Base-by-base conservation (phyloP, 2,329 filamentous ascomycete genomes). In the Cadophora luteo-olivacea region DNA sequence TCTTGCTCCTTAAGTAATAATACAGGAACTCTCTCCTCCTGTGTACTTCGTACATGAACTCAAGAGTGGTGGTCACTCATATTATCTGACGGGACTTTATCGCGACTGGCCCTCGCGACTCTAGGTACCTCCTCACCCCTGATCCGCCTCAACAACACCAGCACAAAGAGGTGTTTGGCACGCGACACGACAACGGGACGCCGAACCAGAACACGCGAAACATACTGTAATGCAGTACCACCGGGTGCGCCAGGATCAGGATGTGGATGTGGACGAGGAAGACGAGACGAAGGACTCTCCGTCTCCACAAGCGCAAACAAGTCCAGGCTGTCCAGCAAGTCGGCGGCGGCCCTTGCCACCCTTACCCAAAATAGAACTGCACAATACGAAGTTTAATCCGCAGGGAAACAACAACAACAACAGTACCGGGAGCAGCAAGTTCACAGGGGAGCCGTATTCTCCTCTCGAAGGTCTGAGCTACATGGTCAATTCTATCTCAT, bases 401-500 rank as follows among this genome's bases (percentile, higher is more conserved):
- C 33, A 41, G 9, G 36, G 25, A 25, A 22, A 29, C 9, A 22
- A 62, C 22, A 24, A 12, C 38, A 24, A 12, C 36, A 62, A n/a
- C 32, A 48, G 12, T 45, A 25, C 22, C n/a, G 38, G 54, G 6
- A 58, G 54, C 19, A 58, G 55, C 33, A 58, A 33, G n/a, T 41
- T 58, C 24, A 38, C 55, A 24, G 55, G 55, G 19, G 45, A 36
- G n/a, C 19, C 38, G 29, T 52, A 63, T 54, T 63, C 61, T 54
- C 60, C 45, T 19, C 33, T 61, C 25, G 22, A 45, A 12, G 58
- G 67, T 12, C 32, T 69, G 57, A 61, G 33, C n/a, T 66, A 66
- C 29, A 57, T 69, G 25, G 52, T 66, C 45, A 55, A 61, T 45
- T 69, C 67, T 41, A 69, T 66, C 54, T 24, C 54, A 8, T 60